phyloP scores from a whole-genome alignment of 345 rosid genomes.

The Mercurialis annua region DNA sequence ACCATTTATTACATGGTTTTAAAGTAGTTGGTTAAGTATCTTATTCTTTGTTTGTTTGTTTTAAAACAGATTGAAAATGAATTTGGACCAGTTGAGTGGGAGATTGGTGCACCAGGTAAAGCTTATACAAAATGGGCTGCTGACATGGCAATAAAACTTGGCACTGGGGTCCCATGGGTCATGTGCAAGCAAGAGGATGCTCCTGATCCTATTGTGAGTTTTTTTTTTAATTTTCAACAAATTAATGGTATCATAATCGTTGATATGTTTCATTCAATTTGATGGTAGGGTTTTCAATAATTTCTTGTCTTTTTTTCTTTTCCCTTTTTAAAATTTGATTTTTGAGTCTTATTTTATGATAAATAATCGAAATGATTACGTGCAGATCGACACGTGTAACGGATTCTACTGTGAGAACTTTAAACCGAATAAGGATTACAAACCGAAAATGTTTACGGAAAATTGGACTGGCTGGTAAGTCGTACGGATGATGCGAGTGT shows the following conservation, averaged over 20 bases:
- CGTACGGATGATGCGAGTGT: not conserved
- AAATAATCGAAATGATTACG: not conserved
- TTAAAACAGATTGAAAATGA: conserved; percentile 29
- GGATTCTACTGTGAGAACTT: conserved; percentile 46
- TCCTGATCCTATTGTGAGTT: conserved; percentile 40
- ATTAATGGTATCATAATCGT: not conserved
- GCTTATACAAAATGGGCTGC: conserved; percentile 49
- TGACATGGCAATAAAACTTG: conserved; percentile 42
- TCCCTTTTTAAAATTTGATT: not conserved
- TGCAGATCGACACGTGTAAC: conserved; percentile 40
- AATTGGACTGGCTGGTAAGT: conserved; percentile 38
- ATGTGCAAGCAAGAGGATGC: conserved; percentile 59
- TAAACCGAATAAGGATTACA: conserved; percentile 37
- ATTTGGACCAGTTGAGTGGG: conserved; percentile 25
- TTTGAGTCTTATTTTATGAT: conserved; percentile 11
- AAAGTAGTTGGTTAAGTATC: not conserved
- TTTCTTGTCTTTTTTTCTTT: conserved; percentile 4
- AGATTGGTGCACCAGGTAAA: conserved; percentile 30
- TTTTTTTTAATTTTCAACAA: not conserved
- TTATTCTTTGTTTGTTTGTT: not conserved
- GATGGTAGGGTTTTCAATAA: conserved; percentile 10
- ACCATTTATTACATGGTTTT: not conserved
- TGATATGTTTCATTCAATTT: conserved; percentile 9
- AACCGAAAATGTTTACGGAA: conserved; percentile 49
- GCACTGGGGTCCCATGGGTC: conserved; percentile 52